Conservation (phyloP, 257 asterid genomes). For the Nicotiana tomentosiformis region DNA sequence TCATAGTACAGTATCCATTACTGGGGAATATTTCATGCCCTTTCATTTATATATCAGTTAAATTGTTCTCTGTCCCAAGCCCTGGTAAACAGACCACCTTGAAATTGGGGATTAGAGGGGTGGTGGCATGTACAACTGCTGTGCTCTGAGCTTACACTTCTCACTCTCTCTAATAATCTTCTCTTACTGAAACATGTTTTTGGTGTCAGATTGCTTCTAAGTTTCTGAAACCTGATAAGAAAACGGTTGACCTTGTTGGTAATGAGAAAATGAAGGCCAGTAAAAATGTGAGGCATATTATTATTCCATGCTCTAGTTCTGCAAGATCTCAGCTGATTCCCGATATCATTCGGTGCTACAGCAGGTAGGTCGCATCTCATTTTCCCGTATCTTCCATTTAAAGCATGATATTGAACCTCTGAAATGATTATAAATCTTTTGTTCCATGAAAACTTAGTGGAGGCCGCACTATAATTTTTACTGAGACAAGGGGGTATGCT, state of each 20-base stretch:
- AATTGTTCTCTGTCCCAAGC: not conserved
- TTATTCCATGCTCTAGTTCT: constrained; percentile 81
- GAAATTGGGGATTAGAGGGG: not conserved
- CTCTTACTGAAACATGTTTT: constrained; percentile 13
- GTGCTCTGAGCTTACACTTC: not conserved
- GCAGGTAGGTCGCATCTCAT: constrained; percentile 55
- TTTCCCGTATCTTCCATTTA: not conserved
- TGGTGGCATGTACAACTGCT: not conserved
- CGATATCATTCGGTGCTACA: constrained; percentile 85
- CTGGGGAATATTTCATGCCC: not conserved
- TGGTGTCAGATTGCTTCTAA: constrained; percentile 54
- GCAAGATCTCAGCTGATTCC: constrained; percentile 93
- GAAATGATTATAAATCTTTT: not conserved
- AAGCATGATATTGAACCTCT: not conserved
- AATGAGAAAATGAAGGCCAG: constrained; percentile 98
- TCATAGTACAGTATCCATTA: not conserved
- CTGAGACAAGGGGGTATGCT: constrained; percentile 85
- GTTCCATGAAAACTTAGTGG: constrained; percentile 48
- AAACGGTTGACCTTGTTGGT: constrained; percentile 90
- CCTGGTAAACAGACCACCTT: not conserved
- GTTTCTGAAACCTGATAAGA: constrained; percentile 75
- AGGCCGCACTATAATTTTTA: constrained; percentile 87
- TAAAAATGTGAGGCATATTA: constrained; percentile 75
- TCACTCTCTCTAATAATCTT: not conserved
- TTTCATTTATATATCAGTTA: not conserved